Percentiles rank a stretch among this genome's conserved stretches.
Evolutionary conservation across 73 alveolate species (phyloP).

Genomic region (Blepharisma stoltei): DNA sequence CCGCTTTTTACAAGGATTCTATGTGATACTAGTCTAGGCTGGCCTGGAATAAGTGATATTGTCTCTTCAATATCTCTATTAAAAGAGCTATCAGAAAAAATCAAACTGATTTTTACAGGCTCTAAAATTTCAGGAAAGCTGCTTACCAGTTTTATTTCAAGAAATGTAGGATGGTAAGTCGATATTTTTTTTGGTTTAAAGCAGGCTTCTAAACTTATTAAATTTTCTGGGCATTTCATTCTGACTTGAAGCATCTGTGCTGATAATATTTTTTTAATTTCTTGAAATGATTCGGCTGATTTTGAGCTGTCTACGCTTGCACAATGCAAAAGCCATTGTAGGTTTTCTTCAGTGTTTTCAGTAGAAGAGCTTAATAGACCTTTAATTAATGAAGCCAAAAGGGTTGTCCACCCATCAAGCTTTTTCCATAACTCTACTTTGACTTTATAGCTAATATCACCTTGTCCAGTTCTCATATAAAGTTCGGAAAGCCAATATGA

Average conservation of each 20-base stretch:
- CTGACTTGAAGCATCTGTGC: too few species aligned
- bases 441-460: neutral
- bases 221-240: too few species aligned
- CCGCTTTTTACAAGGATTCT: neutral
- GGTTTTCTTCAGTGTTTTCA: too few species aligned
- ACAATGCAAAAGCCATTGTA: too few species aligned
- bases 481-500: neutral
- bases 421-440: neutral
- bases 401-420: neutral
- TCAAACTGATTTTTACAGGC: neutral
- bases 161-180: neutral
- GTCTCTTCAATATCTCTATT: slow-evolving; percentile 3
- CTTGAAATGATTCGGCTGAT: too few species aligned
- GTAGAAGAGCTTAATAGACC: too few species aligned
- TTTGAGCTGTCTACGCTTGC: too few species aligned
- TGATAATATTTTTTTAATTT: too few species aligned
- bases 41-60: neutral
- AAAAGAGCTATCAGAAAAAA: slow-evolving; percentile 16
- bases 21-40: neutral
- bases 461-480: slow-evolving; percentile 4
- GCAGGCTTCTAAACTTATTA: neutral
- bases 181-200: neutral
- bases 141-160: neutral
- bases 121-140: neutral
- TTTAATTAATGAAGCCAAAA: too few species aligned